Conservation (phyloP, 1,139 yeast species). For the Starmera stellimalicola region DNA sequence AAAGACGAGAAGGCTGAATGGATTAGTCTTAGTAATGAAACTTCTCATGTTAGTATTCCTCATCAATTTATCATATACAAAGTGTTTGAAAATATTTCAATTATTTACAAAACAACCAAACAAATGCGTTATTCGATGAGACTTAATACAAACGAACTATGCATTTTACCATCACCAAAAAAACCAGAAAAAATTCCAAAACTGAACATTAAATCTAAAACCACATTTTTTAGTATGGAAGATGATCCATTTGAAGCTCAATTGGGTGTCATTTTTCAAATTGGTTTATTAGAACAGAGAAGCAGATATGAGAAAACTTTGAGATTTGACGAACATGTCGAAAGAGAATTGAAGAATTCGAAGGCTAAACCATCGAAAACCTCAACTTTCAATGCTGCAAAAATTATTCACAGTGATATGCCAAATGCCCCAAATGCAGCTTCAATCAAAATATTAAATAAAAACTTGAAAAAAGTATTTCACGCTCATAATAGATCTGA, state of each 20-base stretch:
- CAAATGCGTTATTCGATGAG: conserved; percentile 42
- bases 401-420: not conserved
- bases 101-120: conserved; percentile 43
- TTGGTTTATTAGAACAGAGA: conserved; percentile 66
- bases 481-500: not conserved
- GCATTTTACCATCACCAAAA: conserved; percentile 27
- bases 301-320: conserved; percentile 48
- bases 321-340: conserved; percentile 36
- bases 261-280: conserved; percentile 63
- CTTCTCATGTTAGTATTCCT: conserved; percentile 31
- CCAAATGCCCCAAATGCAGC: not conserved
- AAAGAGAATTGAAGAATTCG: conserved; percentile 11
- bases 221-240: conserved; percentile 44
- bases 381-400: conserved; percentile 1
- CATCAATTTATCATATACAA: conserved; percentile 47
- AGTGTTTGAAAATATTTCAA: conserved; percentile 52
- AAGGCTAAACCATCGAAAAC: conserved; percentile 41
- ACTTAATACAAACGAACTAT: conserved; percentile 25
- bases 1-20: conserved; percentile 23
- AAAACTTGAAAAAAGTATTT: not conserved
- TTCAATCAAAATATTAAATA: not conserved
- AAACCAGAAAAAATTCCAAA: conserved; percentile 38
- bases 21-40: conserved; percentile 26
- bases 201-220: conserved; percentile 35
- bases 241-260: conserved; percentile 89